A percentile compares a stretch with the other conserved stretches of the same genome.
Evolutionary conservation across 495 filamentous ascomycete genomes (phyloP).

Genomic region (Viridothelium virens): DNA sequence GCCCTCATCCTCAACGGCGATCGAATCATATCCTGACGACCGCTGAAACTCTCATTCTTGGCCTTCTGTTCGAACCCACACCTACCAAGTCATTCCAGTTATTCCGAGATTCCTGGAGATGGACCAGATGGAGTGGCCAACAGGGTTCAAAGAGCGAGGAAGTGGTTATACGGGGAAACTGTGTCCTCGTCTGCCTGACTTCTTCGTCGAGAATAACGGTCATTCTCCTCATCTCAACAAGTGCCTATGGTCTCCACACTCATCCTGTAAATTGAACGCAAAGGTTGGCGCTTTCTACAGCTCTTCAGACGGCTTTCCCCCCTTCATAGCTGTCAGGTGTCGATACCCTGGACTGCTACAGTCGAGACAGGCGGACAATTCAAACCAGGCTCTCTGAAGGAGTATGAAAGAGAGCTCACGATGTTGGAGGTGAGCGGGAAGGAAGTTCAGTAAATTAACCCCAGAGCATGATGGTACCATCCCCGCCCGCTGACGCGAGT

Average conservation of each 20-base stretch:
- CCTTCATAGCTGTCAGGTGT: not conserved
- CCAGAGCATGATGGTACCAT: not conserved
- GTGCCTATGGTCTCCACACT: not conserved
- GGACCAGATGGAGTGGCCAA: not conserved
- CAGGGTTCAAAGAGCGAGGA: not conserved
- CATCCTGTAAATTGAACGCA: not conserved
- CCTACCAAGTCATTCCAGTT: not conserved
- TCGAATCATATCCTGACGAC: not conserved
- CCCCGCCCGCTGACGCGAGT: not conserved
- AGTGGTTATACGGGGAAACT: not conserved
- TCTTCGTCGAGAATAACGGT: not conserved
- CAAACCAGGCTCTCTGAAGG: not conserved
- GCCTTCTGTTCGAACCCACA: not conserved
- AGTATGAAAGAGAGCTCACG: not conserved
- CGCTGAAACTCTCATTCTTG: not conserved
- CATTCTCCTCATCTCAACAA: not conserved
- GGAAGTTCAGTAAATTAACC: not conserved
- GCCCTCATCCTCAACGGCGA: not conserved
- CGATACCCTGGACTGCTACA: not conserved
- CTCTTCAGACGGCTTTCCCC: not conserved
- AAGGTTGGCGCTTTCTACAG: not conserved
- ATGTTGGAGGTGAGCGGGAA: not conserved
- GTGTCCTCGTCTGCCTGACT: not conserved
- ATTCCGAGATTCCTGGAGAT: not conserved
- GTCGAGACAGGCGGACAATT: not conserved